A percentile compares a stretch with the other conserved stretches of the same genome.
These are phyloP conservation scores for Globisporangium canariense DNA, from an alignment of 352 stramenopile genomes.

Conservation along the genomic window DNA sequence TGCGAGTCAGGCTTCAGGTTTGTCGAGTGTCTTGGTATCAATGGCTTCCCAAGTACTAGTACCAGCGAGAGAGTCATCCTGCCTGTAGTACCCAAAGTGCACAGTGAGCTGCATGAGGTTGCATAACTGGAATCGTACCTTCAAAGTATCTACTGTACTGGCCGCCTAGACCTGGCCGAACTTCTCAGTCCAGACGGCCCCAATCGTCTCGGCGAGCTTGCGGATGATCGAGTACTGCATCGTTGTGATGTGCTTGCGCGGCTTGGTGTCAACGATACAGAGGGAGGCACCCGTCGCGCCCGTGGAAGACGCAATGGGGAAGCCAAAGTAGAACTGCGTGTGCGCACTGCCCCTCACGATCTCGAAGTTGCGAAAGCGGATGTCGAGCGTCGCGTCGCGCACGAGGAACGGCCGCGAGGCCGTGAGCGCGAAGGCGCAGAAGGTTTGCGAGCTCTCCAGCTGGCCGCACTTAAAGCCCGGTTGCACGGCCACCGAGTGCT, in stretches of 20 bases:
- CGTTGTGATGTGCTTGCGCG: constrained; percentile 42
- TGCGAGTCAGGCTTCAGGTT: constrained; percentile 37
- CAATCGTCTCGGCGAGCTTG: constrained; percentile 23
- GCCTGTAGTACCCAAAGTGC: neutral
- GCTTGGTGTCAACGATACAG: constrained; percentile 42
- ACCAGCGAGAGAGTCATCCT: neutral
- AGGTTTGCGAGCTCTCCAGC: constrained; percentile 26
- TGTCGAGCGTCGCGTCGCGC: constrained; percentile 35
- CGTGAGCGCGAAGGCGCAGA: constrained; percentile 37
- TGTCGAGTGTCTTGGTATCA: constrained; percentile 27
- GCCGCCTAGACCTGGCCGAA: neutral
- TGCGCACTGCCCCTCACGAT: constrained; percentile 25
- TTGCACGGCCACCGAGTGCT: constrained; percentile 3
- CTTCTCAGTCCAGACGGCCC: neutral
- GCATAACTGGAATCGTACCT: neutral
- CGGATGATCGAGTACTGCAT: constrained; percentile 57
- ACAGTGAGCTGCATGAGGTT: neutral
- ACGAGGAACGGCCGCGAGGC: constrained; percentile 36
- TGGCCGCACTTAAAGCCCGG: neutral
- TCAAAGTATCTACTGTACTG: neutral
- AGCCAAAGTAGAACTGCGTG: constrained; percentile 34
- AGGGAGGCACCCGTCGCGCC: constrained; percentile 30
- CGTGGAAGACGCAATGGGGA: constrained; percentile 26
- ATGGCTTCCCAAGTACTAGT: constrained; percentile 25
- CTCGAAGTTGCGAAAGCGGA: constrained; percentile 48